These are phyloP conservation scores for Kockovaella imperatae DNA, from an alignment of 768 basidiomycete species.

Conservation along the genomic window DNA sequence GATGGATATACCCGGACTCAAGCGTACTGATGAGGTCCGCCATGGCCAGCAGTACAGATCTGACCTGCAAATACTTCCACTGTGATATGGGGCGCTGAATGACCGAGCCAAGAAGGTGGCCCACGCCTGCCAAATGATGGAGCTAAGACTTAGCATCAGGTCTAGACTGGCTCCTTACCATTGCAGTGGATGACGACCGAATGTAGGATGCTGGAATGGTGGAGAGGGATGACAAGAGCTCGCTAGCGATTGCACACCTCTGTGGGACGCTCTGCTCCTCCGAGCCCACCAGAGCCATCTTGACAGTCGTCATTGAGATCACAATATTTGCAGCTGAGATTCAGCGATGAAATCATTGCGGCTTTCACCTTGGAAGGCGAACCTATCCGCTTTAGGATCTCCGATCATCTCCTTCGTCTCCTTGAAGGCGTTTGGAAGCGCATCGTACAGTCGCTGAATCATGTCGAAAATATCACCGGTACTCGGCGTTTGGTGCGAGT, in stretches of 20 bases:
- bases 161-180: slow-evolving; percentile 14
- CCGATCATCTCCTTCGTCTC: slow-evolving; percentile 18
- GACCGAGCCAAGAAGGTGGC: slow-evolving; percentile 35
- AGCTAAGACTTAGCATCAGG: slow-evolving; percentile 12
- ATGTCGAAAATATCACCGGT: slow-evolving; percentile 11
- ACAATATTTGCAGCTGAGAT: slow-evolving; percentile 31
- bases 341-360: background rate
- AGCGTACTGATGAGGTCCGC: slow-evolving; percentile 26
- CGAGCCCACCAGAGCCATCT: slow-evolving; percentile 30
- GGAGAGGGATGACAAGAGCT: slow-evolving; percentile 30
- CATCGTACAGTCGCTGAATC: slow-evolving; percentile 17
- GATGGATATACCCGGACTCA: slow-evolving; percentile 11
- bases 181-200: slow-evolving; percentile 19
- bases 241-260: slow-evolving; percentile 34
- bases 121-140: slow-evolving; percentile 38
- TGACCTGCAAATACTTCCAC: slow-evolving; percentile 24
- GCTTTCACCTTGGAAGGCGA: slow-evolving; percentile 32
- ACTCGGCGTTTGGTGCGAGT: slow-evolving; percentile 1
- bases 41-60: slow-evolving; percentile 29
- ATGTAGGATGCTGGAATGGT: slow-evolving; percentile 32
- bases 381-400: slow-evolving; percentile 16
- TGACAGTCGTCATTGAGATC: slow-evolving; percentile 30
- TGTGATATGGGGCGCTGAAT: slow-evolving; percentile 28
- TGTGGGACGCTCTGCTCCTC: slow-evolving; percentile 20
- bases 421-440: slow-evolving; percentile 24